Conservation (phyloP, 306 rosid genomes). For the Lotus japonicus region DNA sequence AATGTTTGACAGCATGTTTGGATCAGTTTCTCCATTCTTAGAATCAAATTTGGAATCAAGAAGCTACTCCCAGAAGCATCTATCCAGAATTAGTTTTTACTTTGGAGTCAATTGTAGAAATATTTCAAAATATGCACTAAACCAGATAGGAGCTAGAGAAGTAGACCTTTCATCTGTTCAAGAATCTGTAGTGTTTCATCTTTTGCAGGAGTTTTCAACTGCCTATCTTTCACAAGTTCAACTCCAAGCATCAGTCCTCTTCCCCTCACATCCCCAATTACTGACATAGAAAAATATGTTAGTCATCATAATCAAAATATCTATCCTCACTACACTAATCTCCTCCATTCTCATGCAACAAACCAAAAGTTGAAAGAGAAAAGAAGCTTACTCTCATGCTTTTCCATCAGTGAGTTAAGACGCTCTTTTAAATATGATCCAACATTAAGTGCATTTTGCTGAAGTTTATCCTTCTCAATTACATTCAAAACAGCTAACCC, state of each 20-base stretch:
- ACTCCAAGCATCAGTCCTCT: constrained; percentile 46
- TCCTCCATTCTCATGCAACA: background rate
- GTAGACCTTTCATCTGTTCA: constrained; percentile 40
- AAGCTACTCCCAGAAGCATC: too few species aligned
- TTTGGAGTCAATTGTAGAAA: background rate
- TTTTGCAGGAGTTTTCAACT: constrained; percentile 37
- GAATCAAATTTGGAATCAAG: too few species aligned
- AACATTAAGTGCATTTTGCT: constrained; percentile 31
- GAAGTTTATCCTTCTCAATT: constrained; percentile 42
- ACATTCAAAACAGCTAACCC: constrained; percentile 42
- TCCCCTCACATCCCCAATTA: constrained; percentile 49
- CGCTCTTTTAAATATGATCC: constrained; percentile 37
- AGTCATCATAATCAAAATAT: background rate
- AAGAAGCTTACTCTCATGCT: constrained; percentile 30
- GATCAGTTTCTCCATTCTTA: too few species aligned
- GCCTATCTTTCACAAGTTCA: constrained; percentile 35
- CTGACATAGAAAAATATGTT: constrained; percentile 14
- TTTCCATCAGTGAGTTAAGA: constrained; percentile 34
- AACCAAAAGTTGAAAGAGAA: background rate
- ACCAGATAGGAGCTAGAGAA: background rate
- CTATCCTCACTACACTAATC: too few species aligned
- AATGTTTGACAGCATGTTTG: background rate
- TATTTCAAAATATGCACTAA: background rate
- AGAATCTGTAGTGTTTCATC: constrained; percentile 26
- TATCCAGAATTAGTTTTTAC: too few species aligned